These are phyloP conservation scores for Tetrastigma voinierianum DNA, from an alignment of 164 flowering plant genomes.

Conservation along the genomic window DNA sequence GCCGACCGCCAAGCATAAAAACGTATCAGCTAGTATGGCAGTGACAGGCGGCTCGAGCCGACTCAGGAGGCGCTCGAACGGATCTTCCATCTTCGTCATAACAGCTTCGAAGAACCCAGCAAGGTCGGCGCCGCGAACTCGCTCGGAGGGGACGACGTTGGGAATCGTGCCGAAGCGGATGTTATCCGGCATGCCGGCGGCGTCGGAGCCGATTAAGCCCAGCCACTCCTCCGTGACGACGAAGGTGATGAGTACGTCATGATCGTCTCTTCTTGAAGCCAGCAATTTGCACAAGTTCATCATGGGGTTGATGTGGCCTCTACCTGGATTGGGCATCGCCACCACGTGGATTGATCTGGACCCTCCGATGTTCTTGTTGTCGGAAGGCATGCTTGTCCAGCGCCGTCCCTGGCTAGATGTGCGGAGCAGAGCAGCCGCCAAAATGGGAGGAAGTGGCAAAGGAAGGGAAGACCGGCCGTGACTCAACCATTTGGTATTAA, in stretches of 20 bases:
- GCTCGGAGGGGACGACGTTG: slow-evolving; percentile 46
- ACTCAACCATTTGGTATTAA: too few species aligned
- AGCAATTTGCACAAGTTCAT: slow-evolving; percentile 26
- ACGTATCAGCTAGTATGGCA: slow-evolving; percentile 30
- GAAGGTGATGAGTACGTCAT: slow-evolving; percentile 33
- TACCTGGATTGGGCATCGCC: slow-evolving; percentile 25
- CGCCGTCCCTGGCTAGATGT: too few species aligned
- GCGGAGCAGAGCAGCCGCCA: too few species aligned
- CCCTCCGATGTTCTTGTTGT: background rate
- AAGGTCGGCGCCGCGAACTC: slow-evolving; percentile 27
- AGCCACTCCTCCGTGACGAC: slow-evolving; percentile 58
- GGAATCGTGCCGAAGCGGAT: slow-evolving; percentile 35
- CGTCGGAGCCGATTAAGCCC: slow-evolving; percentile 32
- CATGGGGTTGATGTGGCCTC: slow-evolving; percentile 30
- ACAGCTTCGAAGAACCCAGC: slow-evolving; percentile 27
- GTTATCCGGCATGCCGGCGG: slow-evolving; percentile 24
- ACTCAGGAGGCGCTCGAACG: slow-evolving; percentile 36
- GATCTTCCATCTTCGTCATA: slow-evolving; percentile 32
- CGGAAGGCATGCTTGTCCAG: background rate
- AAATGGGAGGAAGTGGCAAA: too few species aligned
- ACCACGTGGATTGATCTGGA: slow-evolving; percentile 16
- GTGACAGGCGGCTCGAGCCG: slow-evolving; percentile 26
- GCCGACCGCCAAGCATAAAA: slow-evolving; percentile 21
- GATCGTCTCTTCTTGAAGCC: background rate
- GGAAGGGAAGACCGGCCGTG: too few species aligned